Evolutionary conservation across 192 early-diverging fungal species (phyloP), one percentile per base, ranked within the genome.

Genomic region (Backusella macrospora): DNA sequence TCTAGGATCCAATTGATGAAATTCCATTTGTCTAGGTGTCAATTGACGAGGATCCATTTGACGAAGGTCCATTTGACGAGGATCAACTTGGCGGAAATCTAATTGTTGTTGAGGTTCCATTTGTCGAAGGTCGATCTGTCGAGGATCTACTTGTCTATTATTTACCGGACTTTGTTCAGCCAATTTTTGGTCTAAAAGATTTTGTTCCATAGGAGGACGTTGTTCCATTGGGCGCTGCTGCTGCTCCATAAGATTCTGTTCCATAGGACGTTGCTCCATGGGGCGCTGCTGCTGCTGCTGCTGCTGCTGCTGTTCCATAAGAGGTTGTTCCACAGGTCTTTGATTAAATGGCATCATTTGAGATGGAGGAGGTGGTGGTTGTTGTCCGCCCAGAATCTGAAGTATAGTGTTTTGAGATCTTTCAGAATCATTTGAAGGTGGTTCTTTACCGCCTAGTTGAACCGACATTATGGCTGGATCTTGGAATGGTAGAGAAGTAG

Each of bases 401-500:
- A 67, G 71, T 9, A 65, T n/a, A 7, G 70, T 40, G 44, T 65
- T 65, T 49, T 72, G 76, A 1, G 65, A 44, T 38, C 26, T 40
- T 43, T 16, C 66, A 15, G 40, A 14, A 34, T 75, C 68, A 29
- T 39, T 69, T 5, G 21, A 18, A 21, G 44, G 12, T 37, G 38
- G 16, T 59, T 62, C 70, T 15, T 46, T 18, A 52, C 44, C 47
- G 12, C 18, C 49, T 14, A 70, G 7, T 23, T 82, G 82, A 12
- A 81, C 83, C 0, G 87, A 81, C 88, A 89, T 89, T 21, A 89
- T 89, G 2, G 88, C 88, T 26, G 88, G 88, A 71, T 89, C 88
- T 65, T 86, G 85, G 76, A 89, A 86, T 15, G 82, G 76, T 46
- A 83, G 63, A 52, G 13, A 73, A 26, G 48, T 26, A 70, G 39